phyloP scores from a whole-genome alignment of 2,329 filamentous ascomycete species.

The Aureobasidium namibiae region DNA sequence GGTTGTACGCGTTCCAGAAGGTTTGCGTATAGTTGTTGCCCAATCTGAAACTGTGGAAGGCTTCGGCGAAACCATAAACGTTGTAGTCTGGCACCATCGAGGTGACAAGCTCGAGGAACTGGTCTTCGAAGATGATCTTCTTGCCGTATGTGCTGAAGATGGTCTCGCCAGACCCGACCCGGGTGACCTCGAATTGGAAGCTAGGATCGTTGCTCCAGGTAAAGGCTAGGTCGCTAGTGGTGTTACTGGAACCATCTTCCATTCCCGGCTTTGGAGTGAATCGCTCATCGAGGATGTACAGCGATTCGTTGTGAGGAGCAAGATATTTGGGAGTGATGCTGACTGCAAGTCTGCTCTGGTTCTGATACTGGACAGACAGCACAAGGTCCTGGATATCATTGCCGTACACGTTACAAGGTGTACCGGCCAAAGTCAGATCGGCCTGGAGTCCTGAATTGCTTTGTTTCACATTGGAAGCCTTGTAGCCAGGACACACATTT shows the following conservation, averaged over 20 bases:
- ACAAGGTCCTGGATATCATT: slow-evolving; percentile 22
- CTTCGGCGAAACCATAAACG: slow-evolving; percentile 25
- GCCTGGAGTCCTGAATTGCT: slow-evolving; percentile 20
- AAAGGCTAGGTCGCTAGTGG: slow-evolving; percentile 23
- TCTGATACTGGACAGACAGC: slow-evolving; percentile 24
- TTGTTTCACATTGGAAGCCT: slow-evolving; percentile 22
- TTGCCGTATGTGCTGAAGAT: slow-evolving; percentile 25
- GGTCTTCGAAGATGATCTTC: slow-evolving; percentile 25
- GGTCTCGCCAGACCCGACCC: slow-evolving; percentile 20
- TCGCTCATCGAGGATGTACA: slow-evolving; percentile 19
- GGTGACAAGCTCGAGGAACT: slow-evolving; percentile 26
- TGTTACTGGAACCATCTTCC: slow-evolving; percentile 15
- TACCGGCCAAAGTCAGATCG: slow-evolving; percentile 23
- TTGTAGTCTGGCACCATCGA: slow-evolving; percentile 24
- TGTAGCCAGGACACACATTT: slow-evolving; percentile 23
- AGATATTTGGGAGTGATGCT: slow-evolving; percentile 20
- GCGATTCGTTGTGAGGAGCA: slow-evolving; percentile 18
- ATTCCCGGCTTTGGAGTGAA: slow-evolving; percentile 14
- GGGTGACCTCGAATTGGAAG: slow-evolving; percentile 24
- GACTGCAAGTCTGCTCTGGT: slow-evolving; percentile 20
- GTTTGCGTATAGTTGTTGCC: slow-evolving; percentile 26
- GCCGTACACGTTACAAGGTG: slow-evolving; percentile 24
- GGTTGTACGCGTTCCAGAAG: slow-evolving; percentile 25
- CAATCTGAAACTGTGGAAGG: slow-evolving; percentile 23
- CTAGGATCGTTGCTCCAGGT: slow-evolving; percentile 22